These are phyloP conservation scores for Fraxinus greggii DNA, from an alignment of 305 asterid genomes.

Conservation along the genomic window DNA sequence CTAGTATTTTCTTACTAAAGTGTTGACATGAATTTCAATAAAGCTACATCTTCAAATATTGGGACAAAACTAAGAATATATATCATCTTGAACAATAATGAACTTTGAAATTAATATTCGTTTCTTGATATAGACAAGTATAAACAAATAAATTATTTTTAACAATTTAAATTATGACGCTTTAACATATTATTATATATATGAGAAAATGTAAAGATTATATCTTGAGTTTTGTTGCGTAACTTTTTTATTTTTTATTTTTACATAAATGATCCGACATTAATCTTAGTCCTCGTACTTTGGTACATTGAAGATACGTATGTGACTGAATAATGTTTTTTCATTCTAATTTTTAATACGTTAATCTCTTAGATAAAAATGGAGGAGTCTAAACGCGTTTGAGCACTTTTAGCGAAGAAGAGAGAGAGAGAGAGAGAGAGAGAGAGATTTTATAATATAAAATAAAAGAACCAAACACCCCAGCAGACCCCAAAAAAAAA, in stretches of 20 bases:
- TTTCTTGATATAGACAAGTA: background rate
- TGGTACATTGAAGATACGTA: background rate
- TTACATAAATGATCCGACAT: too few species aligned
- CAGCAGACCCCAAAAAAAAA: background rate
- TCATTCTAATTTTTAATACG: background rate
- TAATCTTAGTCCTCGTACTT: background rate
- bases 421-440: background rate
- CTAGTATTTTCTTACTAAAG: constrained; percentile 14
- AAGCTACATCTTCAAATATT: background rate
- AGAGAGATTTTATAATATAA: background rate
- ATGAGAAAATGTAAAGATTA: background rate
- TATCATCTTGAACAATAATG: background rate
- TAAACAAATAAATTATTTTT: too few species aligned
- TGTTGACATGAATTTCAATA: background rate
- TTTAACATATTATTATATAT: background rate
- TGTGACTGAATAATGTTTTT: too few species aligned
- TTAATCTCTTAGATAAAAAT: too few species aligned
- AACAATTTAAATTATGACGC: background rate
- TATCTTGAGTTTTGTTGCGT: too few species aligned
- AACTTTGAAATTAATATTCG: too few species aligned
- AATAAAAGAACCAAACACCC: background rate
- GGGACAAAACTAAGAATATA: background rate
- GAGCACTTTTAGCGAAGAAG: background rate
- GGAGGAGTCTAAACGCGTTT: background rate
- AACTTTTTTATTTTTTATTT: too few species aligned